phyloP scores from a whole-genome alignment of 2,329 filamentous ascomycete species.

The Cercospora berteroae region DNA sequence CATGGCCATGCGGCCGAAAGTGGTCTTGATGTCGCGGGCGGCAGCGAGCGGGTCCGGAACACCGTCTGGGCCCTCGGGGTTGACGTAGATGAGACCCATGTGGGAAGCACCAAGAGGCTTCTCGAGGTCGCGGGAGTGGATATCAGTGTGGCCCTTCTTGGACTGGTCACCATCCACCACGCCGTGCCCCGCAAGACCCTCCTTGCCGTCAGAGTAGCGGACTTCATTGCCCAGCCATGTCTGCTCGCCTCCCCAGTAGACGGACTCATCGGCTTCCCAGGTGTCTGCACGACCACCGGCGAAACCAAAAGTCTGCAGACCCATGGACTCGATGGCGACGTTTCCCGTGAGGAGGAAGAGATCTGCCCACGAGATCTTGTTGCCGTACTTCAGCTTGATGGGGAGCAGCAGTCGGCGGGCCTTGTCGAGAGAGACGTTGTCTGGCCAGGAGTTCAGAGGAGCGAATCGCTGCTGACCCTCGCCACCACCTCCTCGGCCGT shows the following conservation, averaged over 20 bases:
- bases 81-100: slow-evolving; percentile 80
- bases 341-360: slow-evolving; percentile 70
- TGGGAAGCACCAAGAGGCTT: slow-evolving; percentile 65
- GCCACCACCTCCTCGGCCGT: slow-evolving; percentile 73
- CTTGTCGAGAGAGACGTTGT: slow-evolving; percentile 77
- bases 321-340: slow-evolving; percentile 75
- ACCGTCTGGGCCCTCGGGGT: slow-evolving; percentile 74
- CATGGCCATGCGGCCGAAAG: slow-evolving; percentile 80
- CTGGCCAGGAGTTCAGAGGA: slow-evolving; percentile 78
- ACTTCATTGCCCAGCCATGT: slow-evolving; percentile 74
- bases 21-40: slow-evolving; percentile 69
- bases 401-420: slow-evolving; percentile 76
- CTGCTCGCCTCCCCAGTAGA: slow-evolving; percentile 74
- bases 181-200: slow-evolving; percentile 46
- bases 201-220: slow-evolving; percentile 59
- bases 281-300: slow-evolving; percentile 69
- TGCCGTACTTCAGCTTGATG: slow-evolving; percentile 81
- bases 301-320: slow-evolving; percentile 71
- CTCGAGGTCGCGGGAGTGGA: slow-evolving; percentile 64
- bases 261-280: slow-evolving; percentile 72
- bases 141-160: slow-evolving; percentile 44
- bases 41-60: slow-evolving; percentile 67
- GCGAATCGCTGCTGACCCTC: slow-evolving; percentile 73
- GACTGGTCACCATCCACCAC: slow-evolving; percentile 45
- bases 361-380: slow-evolving; percentile 79